These are phyloP conservation scores for Fulvia fulva DNA, from an alignment of 2,329 filamentous ascomycete genomes.

Conservation along the genomic window DNA sequence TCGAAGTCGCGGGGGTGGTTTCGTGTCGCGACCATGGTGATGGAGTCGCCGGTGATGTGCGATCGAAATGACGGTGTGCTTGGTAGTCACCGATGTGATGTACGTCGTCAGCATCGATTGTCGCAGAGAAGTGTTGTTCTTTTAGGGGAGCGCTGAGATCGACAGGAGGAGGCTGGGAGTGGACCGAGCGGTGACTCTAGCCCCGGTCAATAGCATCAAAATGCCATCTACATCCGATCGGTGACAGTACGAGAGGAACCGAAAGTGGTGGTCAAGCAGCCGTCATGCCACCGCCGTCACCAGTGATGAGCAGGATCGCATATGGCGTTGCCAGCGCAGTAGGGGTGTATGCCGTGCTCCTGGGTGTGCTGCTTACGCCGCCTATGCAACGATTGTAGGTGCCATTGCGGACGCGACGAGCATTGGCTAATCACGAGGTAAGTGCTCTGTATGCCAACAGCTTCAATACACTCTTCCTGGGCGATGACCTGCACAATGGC, in stretches of 20 bases:
- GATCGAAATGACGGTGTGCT: neutral
- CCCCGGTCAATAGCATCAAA: too few relatives aligned
- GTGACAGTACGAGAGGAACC: neutral
- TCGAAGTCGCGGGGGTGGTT: slow-evolving; percentile 50
- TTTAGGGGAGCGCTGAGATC: neutral
- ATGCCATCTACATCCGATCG: neutral
- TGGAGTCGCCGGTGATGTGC: slow-evolving; percentile 9
- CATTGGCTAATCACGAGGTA: slow-evolving; percentile 7
- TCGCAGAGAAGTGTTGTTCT: neutral
- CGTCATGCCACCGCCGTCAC: slow-evolving; percentile 7
- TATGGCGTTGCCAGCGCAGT: slow-evolving; percentile 19
- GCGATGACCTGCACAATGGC: slow-evolving; percentile 65
- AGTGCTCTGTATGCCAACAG: slow-evolving; percentile 83
- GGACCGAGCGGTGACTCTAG: too few relatives aligned
- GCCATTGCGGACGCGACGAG: neutral
- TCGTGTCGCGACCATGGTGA: slow-evolving; percentile 54
- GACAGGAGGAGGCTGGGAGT: neutral
- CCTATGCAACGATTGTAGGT: slow-evolving; percentile 76
- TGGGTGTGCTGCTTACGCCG: slow-evolving; percentile 51
- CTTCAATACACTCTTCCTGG: slow-evolving; percentile 67
- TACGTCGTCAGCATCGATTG: neutral
- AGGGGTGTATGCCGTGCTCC: slow-evolving; percentile 27
- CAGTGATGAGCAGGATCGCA: slow-evolving; percentile 13
- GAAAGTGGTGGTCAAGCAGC: neutral
- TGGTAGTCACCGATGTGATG: neutral